phyloP scores from a whole-genome alignment of 2,329 filamentous ascomycete species.

The Verruconis gallopava region DNA sequence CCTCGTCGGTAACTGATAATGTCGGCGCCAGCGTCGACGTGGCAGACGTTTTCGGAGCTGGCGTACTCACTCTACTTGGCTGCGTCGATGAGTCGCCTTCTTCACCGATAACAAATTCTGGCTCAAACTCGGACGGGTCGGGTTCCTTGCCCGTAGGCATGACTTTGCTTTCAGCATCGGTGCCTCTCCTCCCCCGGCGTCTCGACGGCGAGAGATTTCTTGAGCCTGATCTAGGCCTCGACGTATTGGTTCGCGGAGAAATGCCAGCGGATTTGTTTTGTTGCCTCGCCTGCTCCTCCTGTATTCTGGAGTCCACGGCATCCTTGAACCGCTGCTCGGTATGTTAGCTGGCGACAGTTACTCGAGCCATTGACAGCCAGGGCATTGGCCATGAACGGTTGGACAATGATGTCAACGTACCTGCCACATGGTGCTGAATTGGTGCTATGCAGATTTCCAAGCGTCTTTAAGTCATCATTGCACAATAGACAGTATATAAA shows the following conservation, averaged over 20 bases:
- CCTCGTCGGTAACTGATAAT: slow-evolving; percentile 12
- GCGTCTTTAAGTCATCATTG: too few species aligned
- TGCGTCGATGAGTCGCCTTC: slow-evolving; percentile 36
- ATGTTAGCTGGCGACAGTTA: not conserved
- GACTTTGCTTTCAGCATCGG: slow-evolving; percentile 11
- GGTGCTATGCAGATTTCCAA: too few species aligned
- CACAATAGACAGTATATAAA: too few species aligned
- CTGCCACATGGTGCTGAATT: slow-evolving; percentile 11
- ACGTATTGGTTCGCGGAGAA: slow-evolving; percentile 31
- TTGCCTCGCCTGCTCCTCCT: slow-evolving; percentile 80
- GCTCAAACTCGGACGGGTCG: slow-evolving; percentile 79
- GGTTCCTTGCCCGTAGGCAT: slow-evolving; percentile 42
- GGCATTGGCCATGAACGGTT: too few species aligned
- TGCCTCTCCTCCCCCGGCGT: slow-evolving; percentile 16
- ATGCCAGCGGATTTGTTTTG: slow-evolving; percentile 33
- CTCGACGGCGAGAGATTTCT: slow-evolving; percentile 17
- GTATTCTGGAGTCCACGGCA: slow-evolving; percentile 74
- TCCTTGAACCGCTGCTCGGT: slow-evolving; percentile 58
- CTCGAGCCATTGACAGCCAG: too few species aligned
- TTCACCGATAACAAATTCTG: slow-evolving; percentile 76
- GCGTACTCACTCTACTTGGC: slow-evolving; percentile 29
- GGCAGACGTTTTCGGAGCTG: slow-evolving; percentile 11
- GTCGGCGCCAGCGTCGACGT: not conserved
- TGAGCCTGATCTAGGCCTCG: slow-evolving; percentile 25
- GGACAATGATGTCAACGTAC: slow-evolving; percentile 6